phyloP scores from a whole-genome alignment of 2,329 filamentous ascomycete genomes.

The Cladosporium sp. region DNA sequence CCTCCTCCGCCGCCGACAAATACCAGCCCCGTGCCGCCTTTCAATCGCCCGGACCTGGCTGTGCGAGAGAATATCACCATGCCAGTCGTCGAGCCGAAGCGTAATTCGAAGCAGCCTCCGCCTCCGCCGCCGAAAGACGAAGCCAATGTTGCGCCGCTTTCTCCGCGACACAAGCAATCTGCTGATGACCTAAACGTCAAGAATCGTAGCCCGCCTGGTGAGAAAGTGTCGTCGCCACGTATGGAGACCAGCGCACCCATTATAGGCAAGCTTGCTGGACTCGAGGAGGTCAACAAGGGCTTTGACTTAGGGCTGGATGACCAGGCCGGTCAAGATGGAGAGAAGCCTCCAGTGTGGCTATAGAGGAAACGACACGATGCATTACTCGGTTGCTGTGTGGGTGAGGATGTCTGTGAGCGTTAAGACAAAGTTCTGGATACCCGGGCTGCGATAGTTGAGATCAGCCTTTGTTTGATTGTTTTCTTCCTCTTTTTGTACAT shows the following conservation, averaged over 20 bases:
- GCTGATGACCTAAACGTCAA: neutral
- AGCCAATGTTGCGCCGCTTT: neutral
- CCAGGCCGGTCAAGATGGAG: neutral
- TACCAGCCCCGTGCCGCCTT: neutral
- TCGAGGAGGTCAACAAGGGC: neutral
- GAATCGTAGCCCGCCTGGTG: neutral
- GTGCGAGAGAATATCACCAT: conserved; percentile 19
- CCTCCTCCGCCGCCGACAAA: neutral
- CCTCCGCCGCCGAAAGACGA: conserved; percentile 15
- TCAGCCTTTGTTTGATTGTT: neutral
- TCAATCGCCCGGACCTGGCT: conserved; percentile 4
- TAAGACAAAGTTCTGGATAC: neutral
- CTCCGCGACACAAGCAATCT: neutral
- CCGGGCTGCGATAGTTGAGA: conserved; percentile 1
- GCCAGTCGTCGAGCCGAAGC: conserved; percentile 12
- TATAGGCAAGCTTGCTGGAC: conserved; percentile 7
- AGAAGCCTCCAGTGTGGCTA: conserved; percentile 10
- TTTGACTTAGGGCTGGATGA: conserved; percentile 6
- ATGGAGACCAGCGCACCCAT: neutral
- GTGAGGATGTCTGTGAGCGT: neutral
- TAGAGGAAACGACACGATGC: neutral
- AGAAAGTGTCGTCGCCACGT: neutral
- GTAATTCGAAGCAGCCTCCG: conserved; percentile 5
- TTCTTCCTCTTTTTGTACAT: neutral
- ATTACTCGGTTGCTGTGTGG: neutral